Percentiles rank a stretch among this genome's conserved stretches.
phyloP scores from a whole-genome alignment of 176 grass and related monocot species.

The Themeda triandra region DNA sequence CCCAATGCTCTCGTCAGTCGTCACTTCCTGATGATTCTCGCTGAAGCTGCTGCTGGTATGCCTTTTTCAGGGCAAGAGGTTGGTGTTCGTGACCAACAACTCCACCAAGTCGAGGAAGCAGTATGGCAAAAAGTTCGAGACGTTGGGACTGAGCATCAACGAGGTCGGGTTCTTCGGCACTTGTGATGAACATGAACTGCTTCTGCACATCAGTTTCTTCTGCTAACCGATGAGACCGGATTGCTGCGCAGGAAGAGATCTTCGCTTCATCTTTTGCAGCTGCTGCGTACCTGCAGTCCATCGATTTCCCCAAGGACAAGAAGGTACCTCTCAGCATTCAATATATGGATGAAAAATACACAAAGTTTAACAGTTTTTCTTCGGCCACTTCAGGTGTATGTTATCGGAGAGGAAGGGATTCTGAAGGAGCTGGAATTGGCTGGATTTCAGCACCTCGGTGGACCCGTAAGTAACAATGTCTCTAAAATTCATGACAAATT shows the following conservation, averaged over 20 bases:
- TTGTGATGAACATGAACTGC: neutral
- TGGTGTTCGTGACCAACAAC: conserved; percentile 98
- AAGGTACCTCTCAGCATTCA: conserved; percentile 41
- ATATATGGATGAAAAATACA: neutral
- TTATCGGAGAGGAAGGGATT: conserved; percentile 97
- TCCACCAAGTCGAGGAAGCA: conserved; percentile 97
- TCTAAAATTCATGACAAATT: neutral
- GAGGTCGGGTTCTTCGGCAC: conserved; percentile 40
- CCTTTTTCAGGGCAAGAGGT: conserved; percentile 69
- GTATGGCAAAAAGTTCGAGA: conserved; percentile 92
- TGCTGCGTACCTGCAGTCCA: conserved; percentile 88
- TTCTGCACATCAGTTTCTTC: neutral
- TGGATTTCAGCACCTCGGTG: conserved; percentile 83
- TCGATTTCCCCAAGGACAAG: conserved; percentile 90
- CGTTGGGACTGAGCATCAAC: conserved; percentile 61
- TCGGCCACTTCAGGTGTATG: conserved; percentile 57
- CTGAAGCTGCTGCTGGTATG: neutral
- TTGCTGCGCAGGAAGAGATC: conserved; percentile 76
- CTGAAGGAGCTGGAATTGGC: conserved; percentile 87
- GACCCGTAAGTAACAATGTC: conserved; percentile 55
- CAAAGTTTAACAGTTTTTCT: neutral
- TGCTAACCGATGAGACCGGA: neutral
- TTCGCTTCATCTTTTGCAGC: conserved; percentile 97
- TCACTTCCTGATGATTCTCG: neutral
- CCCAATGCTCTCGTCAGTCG: neutral